These are phyloP conservation scores for Pythium insidiosum DNA, from an alignment of 352 stramenopile genomes.

Conservation along the genomic window DNA sequence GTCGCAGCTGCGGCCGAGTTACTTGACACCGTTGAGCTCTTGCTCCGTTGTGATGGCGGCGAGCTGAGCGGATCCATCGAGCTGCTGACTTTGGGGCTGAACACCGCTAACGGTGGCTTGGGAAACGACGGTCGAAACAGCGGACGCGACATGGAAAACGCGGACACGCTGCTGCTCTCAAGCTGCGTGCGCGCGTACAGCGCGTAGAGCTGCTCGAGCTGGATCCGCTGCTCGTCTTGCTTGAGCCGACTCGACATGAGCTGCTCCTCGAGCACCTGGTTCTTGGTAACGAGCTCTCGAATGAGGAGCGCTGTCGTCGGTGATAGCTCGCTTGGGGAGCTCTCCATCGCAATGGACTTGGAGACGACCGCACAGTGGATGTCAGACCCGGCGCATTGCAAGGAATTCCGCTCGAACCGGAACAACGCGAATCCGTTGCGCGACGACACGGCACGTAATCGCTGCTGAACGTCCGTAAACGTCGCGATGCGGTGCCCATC, in stretches of 20 bases:
- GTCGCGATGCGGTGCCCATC: slow-evolving; percentile 26
- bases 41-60: neutral
- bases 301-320: slow-evolving; percentile 20
- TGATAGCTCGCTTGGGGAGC: too few species aligned
- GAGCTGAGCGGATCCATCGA: neutral
- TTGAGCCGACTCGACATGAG: slow-evolving; percentile 39
- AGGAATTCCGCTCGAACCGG: slow-evolving; percentile 20
- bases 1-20: too few species aligned
- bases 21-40: neutral
- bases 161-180: slow-evolving; percentile 21
- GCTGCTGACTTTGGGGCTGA: too few species aligned
- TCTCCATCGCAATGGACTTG: neutral
- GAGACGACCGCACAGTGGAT: neutral
- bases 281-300: slow-evolving; percentile 29
- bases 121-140: slow-evolving; percentile 21
- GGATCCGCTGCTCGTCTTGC: slow-evolving; percentile 47
- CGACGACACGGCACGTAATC: too few species aligned
- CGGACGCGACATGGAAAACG: slow-evolving; percentile 20
- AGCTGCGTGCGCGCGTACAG: slow-evolving; percentile 35
- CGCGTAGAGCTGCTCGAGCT: slow-evolving; percentile 55
- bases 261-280: slow-evolving; percentile 37
- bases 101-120: too few species aligned
- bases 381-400: neutral
- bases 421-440: slow-evolving; percentile 20
- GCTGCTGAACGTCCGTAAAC: slow-evolving; percentile 17